These are phyloP conservation scores for Suzukiozyma palmioleophila DNA, from an alignment of 1,139 yeast species.

Conservation along the genomic window DNA sequence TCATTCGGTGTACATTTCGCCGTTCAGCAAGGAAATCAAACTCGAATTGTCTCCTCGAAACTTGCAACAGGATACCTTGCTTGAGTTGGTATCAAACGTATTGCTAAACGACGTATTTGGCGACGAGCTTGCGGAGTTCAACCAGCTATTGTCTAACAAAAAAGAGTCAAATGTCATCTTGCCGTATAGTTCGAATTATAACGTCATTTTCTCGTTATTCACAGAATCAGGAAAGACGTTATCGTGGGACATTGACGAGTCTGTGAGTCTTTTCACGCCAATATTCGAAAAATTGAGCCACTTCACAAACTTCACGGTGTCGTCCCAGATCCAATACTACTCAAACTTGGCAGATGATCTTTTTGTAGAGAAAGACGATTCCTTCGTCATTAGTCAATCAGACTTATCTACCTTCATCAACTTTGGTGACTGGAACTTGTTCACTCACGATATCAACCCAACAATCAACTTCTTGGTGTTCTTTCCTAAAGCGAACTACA, in stretches of 20 bases:
- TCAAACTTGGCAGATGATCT: constrained; percentile 37
- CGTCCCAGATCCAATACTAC: constrained; percentile 75
- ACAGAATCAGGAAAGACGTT: constrained; percentile 38
- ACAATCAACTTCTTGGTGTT: constrained; percentile 67
- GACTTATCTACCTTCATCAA: constrained; percentile 70
- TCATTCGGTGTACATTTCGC: constrained; percentile 23
- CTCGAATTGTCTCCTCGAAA: constrained; percentile 24
- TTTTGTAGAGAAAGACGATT: constrained; percentile 20
- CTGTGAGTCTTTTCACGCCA: constrained; percentile 23
- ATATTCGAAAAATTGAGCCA: constrained; percentile 33
- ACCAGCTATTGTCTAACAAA: constrained; percentile 11
- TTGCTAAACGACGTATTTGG: constrained; percentile 34
- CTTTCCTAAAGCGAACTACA: constrained; percentile 46
- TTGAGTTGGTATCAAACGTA: constrained; percentile 28
- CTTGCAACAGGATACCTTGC: constrained; percentile 24
- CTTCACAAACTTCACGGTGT: constrained; percentile 68
- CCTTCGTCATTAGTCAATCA: constrained; percentile 32
- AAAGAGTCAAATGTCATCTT: constrained; percentile 32
- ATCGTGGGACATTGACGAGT: constrained; percentile 36
- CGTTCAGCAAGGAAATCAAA: constrained; percentile 26
- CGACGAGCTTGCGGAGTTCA: constrained; percentile 29
- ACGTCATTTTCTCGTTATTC: constrained; percentile 58
- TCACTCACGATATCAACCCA: constrained; percentile 53
- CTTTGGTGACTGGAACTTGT: constrained; percentile 73
- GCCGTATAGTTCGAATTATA: constrained; percentile 61